These are phyloP conservation scores for Zasmidium angulare DNA, from an alignment of 2,329 filamentous ascomycete species.

Conservation along the genomic window DNA sequence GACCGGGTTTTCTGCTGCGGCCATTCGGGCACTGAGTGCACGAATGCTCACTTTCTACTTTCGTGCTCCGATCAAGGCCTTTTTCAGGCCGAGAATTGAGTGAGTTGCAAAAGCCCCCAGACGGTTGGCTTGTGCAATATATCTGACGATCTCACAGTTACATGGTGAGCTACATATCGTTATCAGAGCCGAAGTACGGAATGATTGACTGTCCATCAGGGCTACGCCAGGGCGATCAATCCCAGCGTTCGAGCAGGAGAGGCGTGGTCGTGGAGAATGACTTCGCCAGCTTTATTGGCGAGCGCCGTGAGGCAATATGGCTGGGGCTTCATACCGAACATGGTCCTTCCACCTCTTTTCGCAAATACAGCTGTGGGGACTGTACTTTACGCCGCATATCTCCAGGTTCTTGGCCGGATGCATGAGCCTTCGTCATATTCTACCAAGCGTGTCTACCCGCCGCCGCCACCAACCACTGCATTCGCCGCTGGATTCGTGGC, in stretches of 20 bases:
- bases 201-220: conserved; percentile 38
- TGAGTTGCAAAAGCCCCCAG: no score
- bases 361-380: conserved; percentile 74
- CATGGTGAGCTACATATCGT: conserved; percentile 42
- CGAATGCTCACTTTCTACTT: conserved; percentile 90
- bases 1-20: conserved; percentile 78
- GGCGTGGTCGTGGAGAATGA: conserved; percentile 62
- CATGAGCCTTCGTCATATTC: conserved; percentile 65
- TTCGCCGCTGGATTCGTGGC: conserved; percentile 70
- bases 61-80: conserved; percentile 84
- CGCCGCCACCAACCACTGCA: conserved; percentile 62
- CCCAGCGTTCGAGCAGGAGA: conserved; percentile 51
- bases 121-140: not conserved
- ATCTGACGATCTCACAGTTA: conserved; percentile 41
- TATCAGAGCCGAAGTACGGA: not conserved
- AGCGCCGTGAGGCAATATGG: conserved; percentile 69
- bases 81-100: conserved; percentile 87
- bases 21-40: conserved; percentile 78
- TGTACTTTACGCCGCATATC: conserved; percentile 72
- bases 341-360: conserved; percentile 72
- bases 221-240: conserved; percentile 63
- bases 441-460: conserved; percentile 67
- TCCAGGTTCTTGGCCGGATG: conserved; percentile 65
- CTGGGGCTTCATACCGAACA: conserved; percentile 72
- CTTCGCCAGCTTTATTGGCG: conserved; percentile 67